phyloP scores from a whole-genome alignment of 139 green algal genomes.

The Eudorina sp. region DNA sequence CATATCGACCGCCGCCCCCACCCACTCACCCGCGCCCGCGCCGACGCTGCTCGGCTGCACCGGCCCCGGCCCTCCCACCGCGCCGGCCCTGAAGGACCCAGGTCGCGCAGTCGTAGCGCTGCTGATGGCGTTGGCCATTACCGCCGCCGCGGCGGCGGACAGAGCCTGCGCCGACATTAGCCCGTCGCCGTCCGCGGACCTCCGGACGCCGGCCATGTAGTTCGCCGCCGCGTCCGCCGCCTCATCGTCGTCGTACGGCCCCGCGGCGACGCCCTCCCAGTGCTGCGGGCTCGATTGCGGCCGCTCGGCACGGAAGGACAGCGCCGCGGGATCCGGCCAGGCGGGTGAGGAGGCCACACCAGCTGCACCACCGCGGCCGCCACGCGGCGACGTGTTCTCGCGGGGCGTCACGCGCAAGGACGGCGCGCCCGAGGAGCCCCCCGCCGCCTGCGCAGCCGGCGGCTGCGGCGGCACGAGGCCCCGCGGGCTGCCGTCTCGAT shows the following conservation, averaged over 20 bases:
- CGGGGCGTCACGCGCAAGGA: too few relatives aligned
- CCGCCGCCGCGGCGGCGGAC: neutral
- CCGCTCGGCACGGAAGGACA: neutral
- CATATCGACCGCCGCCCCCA: too few relatives aligned
- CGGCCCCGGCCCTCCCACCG: too few relatives aligned
- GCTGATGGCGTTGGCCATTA: conserved; percentile 17
- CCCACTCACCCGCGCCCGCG: neutral
- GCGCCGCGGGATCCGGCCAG: neutral
- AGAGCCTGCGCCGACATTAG: neutral
- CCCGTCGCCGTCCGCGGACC: neutral
- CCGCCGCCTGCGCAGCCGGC: too few relatives aligned
- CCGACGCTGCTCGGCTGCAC: neutral
- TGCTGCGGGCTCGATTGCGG: neutral
- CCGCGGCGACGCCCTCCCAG: too few relatives aligned
- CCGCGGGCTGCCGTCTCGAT: neutral
- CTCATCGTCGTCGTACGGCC: too few relatives aligned
- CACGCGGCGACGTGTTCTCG: too few relatives aligned
- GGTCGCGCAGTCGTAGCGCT: neutral
- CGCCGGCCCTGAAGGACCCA: too few relatives aligned
- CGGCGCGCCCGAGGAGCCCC: too few relatives aligned
- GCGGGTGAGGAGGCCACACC: too few relatives aligned
- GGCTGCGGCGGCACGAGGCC: neutral
- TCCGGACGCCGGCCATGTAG: neutral
- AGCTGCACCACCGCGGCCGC: too few relatives aligned
- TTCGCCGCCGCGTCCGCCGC: neutral